phyloP scores from a whole-genome alignment of 2,329 filamentous ascomycete genomes.

The Trichothecium sympodiale region DNA sequence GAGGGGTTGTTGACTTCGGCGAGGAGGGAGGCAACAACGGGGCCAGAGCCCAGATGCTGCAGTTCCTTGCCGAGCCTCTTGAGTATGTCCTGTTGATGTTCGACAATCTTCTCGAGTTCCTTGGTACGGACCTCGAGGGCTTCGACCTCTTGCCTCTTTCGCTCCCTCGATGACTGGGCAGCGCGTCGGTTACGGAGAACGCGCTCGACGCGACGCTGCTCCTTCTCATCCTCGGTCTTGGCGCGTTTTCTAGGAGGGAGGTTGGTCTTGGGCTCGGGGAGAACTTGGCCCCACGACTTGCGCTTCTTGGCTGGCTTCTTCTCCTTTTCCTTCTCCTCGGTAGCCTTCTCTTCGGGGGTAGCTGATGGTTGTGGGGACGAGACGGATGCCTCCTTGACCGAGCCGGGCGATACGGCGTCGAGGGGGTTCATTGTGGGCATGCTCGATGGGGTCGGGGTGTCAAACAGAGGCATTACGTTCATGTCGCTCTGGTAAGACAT shows the following conservation, averaged over 20 bases:
- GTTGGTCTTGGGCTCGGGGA: constrained; percentile 93
- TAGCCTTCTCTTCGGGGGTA: constrained; percentile 14
- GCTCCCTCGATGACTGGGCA: constrained; percentile 90
- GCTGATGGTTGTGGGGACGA: constrained; percentile 10
- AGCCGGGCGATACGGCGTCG: constrained; percentile 39
- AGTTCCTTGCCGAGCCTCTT: constrained; percentile 35
- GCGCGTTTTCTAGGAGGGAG: constrained; percentile 92
- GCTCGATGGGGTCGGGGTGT: constrained; percentile 20
- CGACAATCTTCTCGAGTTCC: constrained; percentile 54
- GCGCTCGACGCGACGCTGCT: constrained; percentile 92
- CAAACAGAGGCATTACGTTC: constrained; percentile 39
- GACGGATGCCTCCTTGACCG: constrained; percentile 18
- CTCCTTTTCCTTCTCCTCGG: constrained; percentile 31
- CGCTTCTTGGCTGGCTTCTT: constrained; percentile 84
- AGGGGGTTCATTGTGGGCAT: constrained; percentile 29
- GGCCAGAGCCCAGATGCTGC: constrained; percentile 32
- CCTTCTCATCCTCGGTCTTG: constrained; percentile 98
- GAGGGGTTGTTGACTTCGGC: constrained; percentile 33
- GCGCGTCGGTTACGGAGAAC: constrained; percentile 93
- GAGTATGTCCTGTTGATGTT: constrained; percentile 26
- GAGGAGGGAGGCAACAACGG: constrained; percentile 29
- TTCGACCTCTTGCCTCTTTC: constrained; percentile 82
- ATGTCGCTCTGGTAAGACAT: constrained; percentile 38
- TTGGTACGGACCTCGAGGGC: constrained; percentile 67
- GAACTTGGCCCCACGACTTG: constrained; percentile 97